Evolutionary conservation across 805 yeast species (phyloP).

Genomic region (Wickerhamiella spandovensis): DNA sequence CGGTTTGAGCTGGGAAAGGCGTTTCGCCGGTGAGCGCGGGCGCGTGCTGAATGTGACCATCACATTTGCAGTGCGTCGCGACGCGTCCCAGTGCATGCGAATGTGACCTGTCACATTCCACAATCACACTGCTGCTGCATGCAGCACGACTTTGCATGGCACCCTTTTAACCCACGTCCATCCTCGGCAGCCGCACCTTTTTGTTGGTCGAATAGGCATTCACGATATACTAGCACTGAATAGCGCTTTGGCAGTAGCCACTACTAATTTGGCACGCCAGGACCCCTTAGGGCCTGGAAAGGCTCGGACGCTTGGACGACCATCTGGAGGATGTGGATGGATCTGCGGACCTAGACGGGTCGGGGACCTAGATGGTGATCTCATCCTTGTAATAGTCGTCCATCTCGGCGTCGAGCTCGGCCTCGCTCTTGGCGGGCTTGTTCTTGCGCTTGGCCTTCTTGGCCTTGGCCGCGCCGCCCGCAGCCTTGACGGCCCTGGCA

Average conservation of each 20-base stretch:
- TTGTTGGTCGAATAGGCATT: neutral
- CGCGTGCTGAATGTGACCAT: too few species aligned
- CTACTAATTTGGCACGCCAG: neutral
- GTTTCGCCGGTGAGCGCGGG: neutral
- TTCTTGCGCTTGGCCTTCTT: slow-evolving; percentile 15
- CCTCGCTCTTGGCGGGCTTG: slow-evolving; percentile 58
- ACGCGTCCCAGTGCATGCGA: too few species aligned
- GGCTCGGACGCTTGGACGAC: too few species aligned
- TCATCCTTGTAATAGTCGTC: slow-evolving; percentile 59
- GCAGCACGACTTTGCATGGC: too few species aligned
- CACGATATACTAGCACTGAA: neutral
- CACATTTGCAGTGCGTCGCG: too few species aligned
- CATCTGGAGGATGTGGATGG: too few species aligned
- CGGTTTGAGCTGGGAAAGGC: neutral
- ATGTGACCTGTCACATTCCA: too few species aligned
- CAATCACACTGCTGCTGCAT: too few species aligned
- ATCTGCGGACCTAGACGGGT: neutral
- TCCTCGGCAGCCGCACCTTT: too few species aligned
- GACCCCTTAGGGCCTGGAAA: too few species aligned
- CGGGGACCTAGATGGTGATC: slow-evolving; percentile 13
- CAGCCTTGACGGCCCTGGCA: slow-evolving; percentile 6
- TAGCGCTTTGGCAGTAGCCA: neutral
- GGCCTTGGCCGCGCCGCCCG: slow-evolving; percentile 22
- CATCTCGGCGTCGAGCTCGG: slow-evolving; percentile 96
- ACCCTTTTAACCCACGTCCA: too few species aligned